Base-by-base conservation (phyloP, 768 basidiomycete species). In the Termitomyces sp. region DNA sequence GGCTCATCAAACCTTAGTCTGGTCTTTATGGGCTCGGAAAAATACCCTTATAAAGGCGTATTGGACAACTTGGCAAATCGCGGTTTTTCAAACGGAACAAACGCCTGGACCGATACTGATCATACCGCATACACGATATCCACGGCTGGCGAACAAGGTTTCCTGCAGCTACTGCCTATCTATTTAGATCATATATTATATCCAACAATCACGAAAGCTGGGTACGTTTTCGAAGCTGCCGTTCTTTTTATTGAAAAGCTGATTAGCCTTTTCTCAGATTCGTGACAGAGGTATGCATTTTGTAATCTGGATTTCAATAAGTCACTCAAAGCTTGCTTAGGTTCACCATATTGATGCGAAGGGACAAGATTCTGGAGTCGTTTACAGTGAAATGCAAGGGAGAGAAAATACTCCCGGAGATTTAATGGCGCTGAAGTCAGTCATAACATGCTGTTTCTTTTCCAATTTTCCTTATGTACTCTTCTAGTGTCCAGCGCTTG, bases 151-250 rank as follows among this genome's bases (percentile, higher is more conserved):
- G 86, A 89, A 58, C 90, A 96, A 65, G 97, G 97, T 7, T 91
- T 92, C 61, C 76, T 94, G 32, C 90, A 93, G 64, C 75, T 92
- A 8, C 76, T 93, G 27, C 90, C 91, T 19, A 87, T 98, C 63
- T 99, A 93, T 64, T 76, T 98, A 29, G 97, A 99, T 71, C 97
- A 99, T 69, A 90, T 99, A 55, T 81, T 99, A 35, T 96, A 97
- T 70, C 97, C 97, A 8, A 98, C 95, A 0, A 84, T 98, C 59
- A 92, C 93, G 9, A 82, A 94, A 59, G 85, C 89, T 55, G 91
- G 92, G 68, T 94, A 77, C 59, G 82, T 85, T 16, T 48, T 55
- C 32, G 46, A 64, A 56, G 53, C 60, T 19, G 16, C 25, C 2
- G 23, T 35, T 29, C 43, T 32, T 10, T 10, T 6, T 21, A 14